Conservation (phyloP, 352 stramenopile genomes). For the Globisporangium okanoganense region DNA sequence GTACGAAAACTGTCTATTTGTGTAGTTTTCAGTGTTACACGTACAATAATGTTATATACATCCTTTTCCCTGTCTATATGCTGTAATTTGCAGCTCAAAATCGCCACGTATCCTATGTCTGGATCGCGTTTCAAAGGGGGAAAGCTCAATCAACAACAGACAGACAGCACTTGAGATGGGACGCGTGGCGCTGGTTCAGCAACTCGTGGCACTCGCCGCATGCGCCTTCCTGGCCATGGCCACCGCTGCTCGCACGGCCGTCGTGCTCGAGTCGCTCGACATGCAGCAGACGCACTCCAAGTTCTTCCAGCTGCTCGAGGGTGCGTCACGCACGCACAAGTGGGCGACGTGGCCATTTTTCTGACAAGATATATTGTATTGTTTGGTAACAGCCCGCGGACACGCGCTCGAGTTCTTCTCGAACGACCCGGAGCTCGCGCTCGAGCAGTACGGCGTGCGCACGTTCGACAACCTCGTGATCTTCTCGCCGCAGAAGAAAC, state of each 20-base stretch:
- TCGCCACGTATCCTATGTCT: slow-evolving; percentile 12
- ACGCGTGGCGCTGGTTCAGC: slow-evolving; percentile 12
- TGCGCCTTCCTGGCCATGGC: slow-evolving; percentile 11
- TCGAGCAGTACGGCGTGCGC: slow-evolving; percentile 84
- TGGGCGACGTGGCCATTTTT: neutral
- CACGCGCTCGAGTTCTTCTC: slow-evolving; percentile 64
- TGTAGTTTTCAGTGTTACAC: neutral
- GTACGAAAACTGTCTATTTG: neutral
- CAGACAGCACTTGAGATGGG: slow-evolving; percentile 6
- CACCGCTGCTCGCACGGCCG: slow-evolving; percentile 51
- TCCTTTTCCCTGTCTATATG: neutral
- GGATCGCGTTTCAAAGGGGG: slow-evolving; percentile 10
- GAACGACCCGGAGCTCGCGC: slow-evolving; percentile 45
- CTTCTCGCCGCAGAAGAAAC: slow-evolving; percentile 82
- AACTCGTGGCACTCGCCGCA: slow-evolving; percentile 7
- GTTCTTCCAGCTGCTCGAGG: slow-evolving; percentile 67
- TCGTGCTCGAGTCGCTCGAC: slow-evolving; percentile 57
- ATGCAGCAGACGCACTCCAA: slow-evolving; percentile 66
- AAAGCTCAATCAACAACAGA: slow-evolving; percentile 1
- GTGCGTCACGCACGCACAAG: slow-evolving; percentile 15
- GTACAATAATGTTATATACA: too few species aligned
- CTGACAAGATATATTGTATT: too few species aligned
- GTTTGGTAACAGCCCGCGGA: slow-evolving; percentile 52
- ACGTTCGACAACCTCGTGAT: slow-evolving; percentile 90
- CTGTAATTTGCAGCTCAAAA: neutral